Evolutionary conservation across 1,284 basidiomycete genomes (phyloP), one percentile per base, ranked within the genome.

Genomic region (Cerrena zonata): DNA sequence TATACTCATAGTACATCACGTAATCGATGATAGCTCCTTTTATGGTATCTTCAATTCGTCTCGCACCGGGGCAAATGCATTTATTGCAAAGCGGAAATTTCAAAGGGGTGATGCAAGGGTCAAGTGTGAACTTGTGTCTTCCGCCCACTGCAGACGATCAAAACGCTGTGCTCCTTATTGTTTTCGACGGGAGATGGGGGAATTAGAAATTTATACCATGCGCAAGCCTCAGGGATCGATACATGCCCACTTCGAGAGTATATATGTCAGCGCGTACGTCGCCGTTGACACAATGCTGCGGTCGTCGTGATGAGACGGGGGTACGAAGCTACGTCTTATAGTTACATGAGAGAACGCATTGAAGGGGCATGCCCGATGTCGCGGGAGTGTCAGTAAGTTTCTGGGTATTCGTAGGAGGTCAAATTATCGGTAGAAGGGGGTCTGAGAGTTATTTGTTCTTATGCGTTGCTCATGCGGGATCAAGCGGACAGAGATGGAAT

Each of bases 1-100:
- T n/a, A n/a, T 44, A 50, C 48, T 50, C 45, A 50, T 50, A 50
- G n/a, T 26, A 11, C 42, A 44, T 50, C 48, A 50, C 48, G 48
- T 50, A 50, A 50, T 50, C 48, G 48, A 50, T 50, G 48, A 22
- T 22, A 23, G n/a, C 30, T 27, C 48, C 36, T 27, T 27, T 42
- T 50, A 50, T 50, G 38, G 38, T 7, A 49, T 21, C 24, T 23
- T 42, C 23, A 49, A 42, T 49, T 43, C 39, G 18, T 42, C 39
- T n/a, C 38, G n/a, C n/a, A n/a, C n/a, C n/a, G n/a, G n/a, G n/a
- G n/a, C n/a, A n/a, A n/a, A n/a, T n/a, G n/a, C n/a, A n/a, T n/a
- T n/a, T n/a, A n/a, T n/a, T n/a, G n/a, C n/a, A n/a, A 18, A 23
- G 18, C 7, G 47, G 39, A 41, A 41, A 30, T 4, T n/a, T 41